Evolutionary conservation across 192 early-diverging fungal genomes (phyloP).

Genomic region (Tieghemiomyces parasiticus): DNA sequence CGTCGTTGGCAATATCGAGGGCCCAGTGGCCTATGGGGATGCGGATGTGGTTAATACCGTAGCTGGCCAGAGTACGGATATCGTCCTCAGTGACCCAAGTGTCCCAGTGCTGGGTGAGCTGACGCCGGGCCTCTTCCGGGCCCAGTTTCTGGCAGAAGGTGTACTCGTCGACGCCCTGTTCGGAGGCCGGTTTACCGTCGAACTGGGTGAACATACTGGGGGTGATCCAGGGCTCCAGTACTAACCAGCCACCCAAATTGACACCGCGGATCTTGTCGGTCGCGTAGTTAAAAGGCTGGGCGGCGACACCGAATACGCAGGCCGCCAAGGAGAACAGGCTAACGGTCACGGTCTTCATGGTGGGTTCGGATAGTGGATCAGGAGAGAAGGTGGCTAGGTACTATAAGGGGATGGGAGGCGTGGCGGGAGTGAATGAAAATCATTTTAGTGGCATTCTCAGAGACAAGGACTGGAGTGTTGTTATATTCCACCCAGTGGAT

Average conservation of each 20-base stretch:
- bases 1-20: conserved; percentile 33
- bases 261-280: conserved; percentile 29
- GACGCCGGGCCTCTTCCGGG: conserved; percentile 17
- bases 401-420: no score
- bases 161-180: conserved; percentile 37
- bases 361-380: no score
- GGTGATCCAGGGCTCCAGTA: conserved; percentile 45
- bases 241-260: conserved; percentile 40
- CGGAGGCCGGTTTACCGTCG: conserved; percentile 16
- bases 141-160: conserved; percentile 32
- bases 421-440: no score
- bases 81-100: conserved; percentile 38
- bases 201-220: conserved; percentile 29
- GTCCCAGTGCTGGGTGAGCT: conserved; percentile 33
- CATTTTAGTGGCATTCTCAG: no score
- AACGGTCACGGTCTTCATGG: no score
- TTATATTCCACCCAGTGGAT: no score
- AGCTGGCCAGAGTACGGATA: conserved; percentile 26
- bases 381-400: no score
- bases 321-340: no score
- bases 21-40: conserved; percentile 48
- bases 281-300: conserved; percentile 15
- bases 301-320: no score
- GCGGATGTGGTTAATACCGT: conserved; percentile 33
- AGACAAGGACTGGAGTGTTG: no score